phyloP scores from a whole-genome alignment of 106 monocot species.

The Dioscorea dumetorum region DNA sequence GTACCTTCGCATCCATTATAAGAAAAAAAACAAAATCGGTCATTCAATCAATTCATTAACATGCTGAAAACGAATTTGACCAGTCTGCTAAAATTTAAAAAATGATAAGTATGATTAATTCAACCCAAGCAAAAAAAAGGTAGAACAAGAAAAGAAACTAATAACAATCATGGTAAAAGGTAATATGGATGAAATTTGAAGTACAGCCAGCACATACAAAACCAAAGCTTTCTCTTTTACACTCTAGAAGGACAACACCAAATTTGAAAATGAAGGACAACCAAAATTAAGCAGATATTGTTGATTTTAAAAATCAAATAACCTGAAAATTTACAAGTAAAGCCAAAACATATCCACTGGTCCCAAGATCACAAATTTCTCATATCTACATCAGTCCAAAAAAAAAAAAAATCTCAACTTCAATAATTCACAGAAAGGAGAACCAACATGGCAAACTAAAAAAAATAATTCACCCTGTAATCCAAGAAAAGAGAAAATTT shows the following conservation, averaged over 20 bases:
- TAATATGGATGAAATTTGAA: no score
- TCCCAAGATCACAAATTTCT: no score
- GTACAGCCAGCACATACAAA: no score
- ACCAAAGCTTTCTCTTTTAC: no score
- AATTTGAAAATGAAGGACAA: no score
- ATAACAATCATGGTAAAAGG: no score
- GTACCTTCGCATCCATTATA: constrained; percentile 31
- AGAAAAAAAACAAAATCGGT: not conserved
- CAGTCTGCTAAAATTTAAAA: not conserved
- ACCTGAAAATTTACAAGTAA: not conserved
- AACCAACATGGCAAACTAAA: no score
- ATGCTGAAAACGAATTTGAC: not conserved
- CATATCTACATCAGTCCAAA: not conserved
- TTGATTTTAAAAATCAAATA: not conserved
- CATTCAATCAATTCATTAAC: not conserved
- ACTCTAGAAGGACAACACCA: no score
- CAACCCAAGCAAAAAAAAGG: not conserved
- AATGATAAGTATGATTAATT: not conserved
- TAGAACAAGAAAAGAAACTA: no score
- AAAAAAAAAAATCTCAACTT: not conserved
- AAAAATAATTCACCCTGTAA: no score
- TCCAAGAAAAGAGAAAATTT: not conserved
- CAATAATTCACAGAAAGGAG: not conserved
- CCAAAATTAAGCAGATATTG: no score
- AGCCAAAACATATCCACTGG: not conserved